Evolutionary conservation across 2,329 filamentous ascomycete genomes (phyloP), one percentile per base, ranked within the genome.

Genomic region (Chrysoporthe deuterocubensis): DNA sequence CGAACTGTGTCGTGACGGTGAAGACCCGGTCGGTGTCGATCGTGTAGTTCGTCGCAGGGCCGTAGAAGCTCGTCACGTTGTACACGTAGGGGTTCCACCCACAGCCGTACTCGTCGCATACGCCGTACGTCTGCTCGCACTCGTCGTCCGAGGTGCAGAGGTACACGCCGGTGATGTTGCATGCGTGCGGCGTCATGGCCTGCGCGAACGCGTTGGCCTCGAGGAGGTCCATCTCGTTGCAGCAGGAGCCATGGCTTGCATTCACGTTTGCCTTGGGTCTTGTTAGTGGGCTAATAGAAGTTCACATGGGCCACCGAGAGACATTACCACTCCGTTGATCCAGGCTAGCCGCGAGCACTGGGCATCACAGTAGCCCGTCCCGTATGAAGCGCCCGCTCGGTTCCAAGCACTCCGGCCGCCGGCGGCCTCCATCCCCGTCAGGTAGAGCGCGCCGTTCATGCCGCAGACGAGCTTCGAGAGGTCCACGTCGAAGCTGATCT

Each of bases 161-260:
- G 70, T 74, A 74, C 3, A 76, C 79, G 64, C 81, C 82, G 11
- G 77, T 73, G 44, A 77, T 75, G 69, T 78, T 81, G 80, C 88
- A 90, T 21, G 84, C 81, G 76, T 90, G 87, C 21, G 87, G 86
- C 2, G 88, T 89, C 71, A 84, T 82, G 42, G 87, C 85, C 21
- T 81, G 83, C 8, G 87, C 84, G 70, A 86, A 81, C 63, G 81
- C 82, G 80, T 90, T 90, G 67, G 87, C 86, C 76, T 90, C 88
- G 86, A 87, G 89, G 75, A 89, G 83, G 68, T 91, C 89, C 84
- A 92, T 89, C 78, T 91, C 89, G 56, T 84, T 79, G 77, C 89
- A 91, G 83, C 89, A 91, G 50, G 88, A 82, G 69, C 89, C 89
- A 62, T 84, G 52, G 2, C 60, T 79, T 56, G 78, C 81, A 7